Evolutionary conservation across 2,329 filamentous ascomycete species (phyloP), one percentile per base, ranked within the genome.

Genomic region (Aspergillus tanneri): DNA sequence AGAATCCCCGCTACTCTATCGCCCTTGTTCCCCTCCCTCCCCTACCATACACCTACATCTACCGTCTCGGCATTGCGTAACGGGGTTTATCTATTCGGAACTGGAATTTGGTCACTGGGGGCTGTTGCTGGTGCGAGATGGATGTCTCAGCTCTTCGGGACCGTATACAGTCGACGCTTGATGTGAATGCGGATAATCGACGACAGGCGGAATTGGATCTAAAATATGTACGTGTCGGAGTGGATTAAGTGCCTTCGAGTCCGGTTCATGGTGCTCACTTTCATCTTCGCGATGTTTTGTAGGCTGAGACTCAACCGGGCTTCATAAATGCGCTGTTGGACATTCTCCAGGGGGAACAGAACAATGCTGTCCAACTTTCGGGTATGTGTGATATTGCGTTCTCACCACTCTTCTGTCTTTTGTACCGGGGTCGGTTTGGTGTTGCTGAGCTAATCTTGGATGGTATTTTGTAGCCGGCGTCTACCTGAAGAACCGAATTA

Each of bases 401-500:
- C n/a, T n/a, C n/a, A n/a, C n/a, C n/a, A n/a, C n/a, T n/a, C n/a
- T n/a, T n/a, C n/a, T n/a, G n/a, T n/a, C n/a, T 53, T 46, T 54
- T 54, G 57, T 55, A 27, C 37, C 43, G 14, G 30, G 40, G 16
- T 27, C 19, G 40, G 23, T 39, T 43, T 23, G 46, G 51, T 37
- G 38, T 27, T 40, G 25, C 49, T 43, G 48, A 41, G 46, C 51
- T 57, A 52, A 57, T 47, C 25, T 28, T 28, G 25, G 19, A 25
- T 50, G 27, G 24, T 50, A 14, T 38, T 54, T 50, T 57, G 35
- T 71, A 96, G 92, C 90, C 65, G 91, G 92, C 66, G 89, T 99
- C 62, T 99, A 97, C 75, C 84, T 97, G 70, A 99, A 99, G 77
- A 97, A 99, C 75, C 87, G 91, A 68, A 87, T 97, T 70, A 92